These are phyloP conservation scores for Xylariaceae sp. DNA, from an alignment of 2,329 filamentous ascomycete species.

Conservation along the genomic window DNA sequence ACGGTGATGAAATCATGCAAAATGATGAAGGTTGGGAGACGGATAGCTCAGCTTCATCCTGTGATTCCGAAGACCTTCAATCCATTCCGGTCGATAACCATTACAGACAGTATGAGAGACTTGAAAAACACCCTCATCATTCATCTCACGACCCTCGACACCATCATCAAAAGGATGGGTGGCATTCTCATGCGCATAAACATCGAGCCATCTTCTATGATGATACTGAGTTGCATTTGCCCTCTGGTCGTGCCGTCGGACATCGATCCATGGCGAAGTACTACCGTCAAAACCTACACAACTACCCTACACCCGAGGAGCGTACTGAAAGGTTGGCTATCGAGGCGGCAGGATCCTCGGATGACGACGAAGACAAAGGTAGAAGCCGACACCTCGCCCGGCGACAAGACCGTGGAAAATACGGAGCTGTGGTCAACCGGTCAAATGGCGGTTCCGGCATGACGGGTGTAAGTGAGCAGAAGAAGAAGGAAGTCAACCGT, in stretches of 20 bases:
- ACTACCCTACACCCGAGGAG: conserved; percentile 80
- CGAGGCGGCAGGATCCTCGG: conserved; percentile 47
- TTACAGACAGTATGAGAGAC: conserved; percentile 73
- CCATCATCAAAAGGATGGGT: conserved; percentile 78
- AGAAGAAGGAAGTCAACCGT: conserved; percentile 71
- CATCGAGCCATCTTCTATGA: conserved; percentile 84
- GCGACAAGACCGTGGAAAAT: conserved; percentile 49
- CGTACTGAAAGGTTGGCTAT: conserved; percentile 72
- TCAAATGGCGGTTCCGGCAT: conserved; percentile 79
- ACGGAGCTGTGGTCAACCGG: conserved; percentile 67
- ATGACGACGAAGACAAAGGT: conserved; percentile 40
- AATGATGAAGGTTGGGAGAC: conserved; percentile 91
- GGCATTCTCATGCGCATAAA: conserved; percentile 83
- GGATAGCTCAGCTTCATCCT: conserved; percentile 86
- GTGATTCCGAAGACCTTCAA: conserved; percentile 84
- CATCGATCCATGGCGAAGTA: conserved; percentile 88
- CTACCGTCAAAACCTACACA: conserved; percentile 90
- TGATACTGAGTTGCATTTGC: conserved; percentile 92
- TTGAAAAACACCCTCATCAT: conserved; percentile 78
- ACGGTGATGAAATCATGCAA: conserved; percentile 62
- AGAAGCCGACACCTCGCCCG: conserved; percentile 45
- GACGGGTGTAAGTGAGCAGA: conserved; percentile 76
- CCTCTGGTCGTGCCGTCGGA: conserved; percentile 86
- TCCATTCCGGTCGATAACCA: conserved; percentile 78
- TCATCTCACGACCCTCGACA: conserved; percentile 72